phyloP scores from a whole-genome alignment of 2,329 filamentous ascomycete genomes.

The Talaromyces sp. region DNA sequence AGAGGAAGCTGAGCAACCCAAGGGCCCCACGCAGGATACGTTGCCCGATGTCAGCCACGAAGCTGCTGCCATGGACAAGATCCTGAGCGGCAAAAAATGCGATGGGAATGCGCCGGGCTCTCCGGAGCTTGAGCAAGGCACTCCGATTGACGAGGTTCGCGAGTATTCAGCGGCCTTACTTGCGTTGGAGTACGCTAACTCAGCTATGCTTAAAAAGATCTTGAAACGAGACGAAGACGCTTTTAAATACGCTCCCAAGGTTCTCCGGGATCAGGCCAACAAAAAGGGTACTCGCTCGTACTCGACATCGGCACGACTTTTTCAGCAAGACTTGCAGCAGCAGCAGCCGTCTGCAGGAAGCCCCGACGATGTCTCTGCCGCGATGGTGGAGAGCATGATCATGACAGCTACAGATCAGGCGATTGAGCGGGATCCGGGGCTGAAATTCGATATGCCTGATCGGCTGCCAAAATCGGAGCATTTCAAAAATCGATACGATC shows the following conservation, averaged over 20 bases:
- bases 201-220: constrained; percentile 44
- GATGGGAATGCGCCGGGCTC: constrained; percentile 36
- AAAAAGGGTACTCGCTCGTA: constrained; percentile 49
- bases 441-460: constrained; percentile 72
- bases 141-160: constrained; percentile 58
- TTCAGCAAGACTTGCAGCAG: constrained; percentile 27
- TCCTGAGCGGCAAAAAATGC: constrained; percentile 46
- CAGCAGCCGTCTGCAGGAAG: constrained; percentile 6
- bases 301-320: constrained; percentile 50
- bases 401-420: constrained; percentile 28
- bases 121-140: constrained; percentile 62
- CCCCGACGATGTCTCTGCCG: constrained; percentile 26
- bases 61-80: constrained; percentile 56
- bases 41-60: constrained; percentile 62
- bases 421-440: constrained; percentile 47
- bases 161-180: too few species aligned
- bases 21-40: constrained; percentile 48
- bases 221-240: constrained; percentile 59
- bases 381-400: constrained; percentile 34
- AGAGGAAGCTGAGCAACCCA: constrained; percentile 21
- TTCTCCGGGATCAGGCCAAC: constrained; percentile 43
- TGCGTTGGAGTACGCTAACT: neutral
- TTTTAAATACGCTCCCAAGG: constrained; percentile 60
- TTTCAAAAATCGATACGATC: constrained; percentile 78
- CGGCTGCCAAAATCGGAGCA: constrained; percentile 60